Evolutionary conservation across 2,329 filamentous ascomycete genomes (phyloP), one percentile per base, ranked within the genome.

Genomic region (Alternaria ethzedia): DNA sequence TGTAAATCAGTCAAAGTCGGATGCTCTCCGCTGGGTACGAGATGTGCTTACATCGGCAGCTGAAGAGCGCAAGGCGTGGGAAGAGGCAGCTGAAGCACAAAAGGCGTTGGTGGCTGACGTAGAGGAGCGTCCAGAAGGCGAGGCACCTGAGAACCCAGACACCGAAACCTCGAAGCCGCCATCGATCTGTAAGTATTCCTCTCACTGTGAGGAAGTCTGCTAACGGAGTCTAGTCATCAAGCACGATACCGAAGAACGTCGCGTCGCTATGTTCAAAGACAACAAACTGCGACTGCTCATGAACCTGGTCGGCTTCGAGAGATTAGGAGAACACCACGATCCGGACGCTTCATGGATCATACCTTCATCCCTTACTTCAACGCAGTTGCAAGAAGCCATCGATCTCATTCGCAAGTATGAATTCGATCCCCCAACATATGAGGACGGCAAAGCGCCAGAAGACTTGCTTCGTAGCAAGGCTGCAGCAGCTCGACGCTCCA

Each of bases 271-370:
- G 81, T 96, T 96, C 83, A 96, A 93, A 76, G 96, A 98, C 79
- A 90, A 92, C 10, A 90, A 95, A 73, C 86, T 98, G 3, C 91
- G 94, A 32, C 88, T 98, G 2, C 86, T 99, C 4, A 91, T 98
- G 87, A 90, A 85, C 2, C 85, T 96, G 0, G 84, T 91, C 17
- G 92, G 91, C 1, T 87, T 96, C 65, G 85, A 91, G 72, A 86
- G 90, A 54, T 75, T 88, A 8, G 88, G 87, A 30, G 78, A 82
- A 41, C 90, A 93, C 45, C 92, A 97, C 74, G 90, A 92, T 4
- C 85, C 87, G 1, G 91, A 95, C 61, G 90, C 91, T 2, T 83
- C 85, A 1, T 98, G 96, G 96, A 82, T 92, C 46, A 85, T 98
- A 44, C 91, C 94, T 0, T 85, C 88, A 1, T 81, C 84, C 1